Evolutionary conservation across 2,329 filamentous ascomycete species (phyloP).

Genomic region (Mollisiaceae sp.): DNA sequence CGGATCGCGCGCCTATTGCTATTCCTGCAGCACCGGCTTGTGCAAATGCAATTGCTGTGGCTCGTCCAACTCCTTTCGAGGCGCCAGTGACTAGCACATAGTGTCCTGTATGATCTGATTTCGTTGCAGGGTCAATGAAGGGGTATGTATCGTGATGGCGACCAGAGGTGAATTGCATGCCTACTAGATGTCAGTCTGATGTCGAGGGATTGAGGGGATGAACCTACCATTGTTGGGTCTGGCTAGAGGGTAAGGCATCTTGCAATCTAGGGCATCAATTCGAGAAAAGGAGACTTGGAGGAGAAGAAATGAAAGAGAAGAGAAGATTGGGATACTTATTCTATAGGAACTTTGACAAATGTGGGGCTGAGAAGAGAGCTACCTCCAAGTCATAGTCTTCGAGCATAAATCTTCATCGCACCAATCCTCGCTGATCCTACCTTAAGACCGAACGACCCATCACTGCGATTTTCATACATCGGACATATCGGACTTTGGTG

Average conservation of each 20-base stretch:
- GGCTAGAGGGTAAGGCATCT: not conserved
- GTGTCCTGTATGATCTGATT: constrained; percentile 28
- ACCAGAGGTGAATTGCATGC: not conserved
- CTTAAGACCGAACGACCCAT: not conserved
- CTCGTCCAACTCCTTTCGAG: constrained; percentile 33
- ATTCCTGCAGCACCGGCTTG: constrained; percentile 34
- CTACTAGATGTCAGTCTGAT: not conserved
- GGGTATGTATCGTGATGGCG: constrained; percentile 56
- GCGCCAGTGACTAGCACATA: constrained; percentile 35
- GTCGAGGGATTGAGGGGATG: not conserved
- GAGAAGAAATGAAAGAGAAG: not conserved
- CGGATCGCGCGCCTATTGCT: constrained; percentile 30
- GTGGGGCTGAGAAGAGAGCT: not conserved
- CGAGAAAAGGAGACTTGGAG: not conserved
- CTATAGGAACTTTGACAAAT: not conserved
- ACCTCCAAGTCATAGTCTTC: not conserved
- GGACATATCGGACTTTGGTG: not conserved
- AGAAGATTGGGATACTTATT: not conserved
- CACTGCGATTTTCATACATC: not conserved
- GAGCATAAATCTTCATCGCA: not conserved
- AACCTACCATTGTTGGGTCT: not conserved
- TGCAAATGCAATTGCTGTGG: constrained; percentile 33
- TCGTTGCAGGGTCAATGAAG: constrained; percentile 50
- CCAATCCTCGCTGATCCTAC: not conserved
- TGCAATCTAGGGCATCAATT: not conserved